Percentiles rank a stretch among this genome's conserved stretches.
Evolutionary conservation across 2,329 filamentous ascomycete species (phyloP).

Genomic region (Talaromyces sp.): DNA sequence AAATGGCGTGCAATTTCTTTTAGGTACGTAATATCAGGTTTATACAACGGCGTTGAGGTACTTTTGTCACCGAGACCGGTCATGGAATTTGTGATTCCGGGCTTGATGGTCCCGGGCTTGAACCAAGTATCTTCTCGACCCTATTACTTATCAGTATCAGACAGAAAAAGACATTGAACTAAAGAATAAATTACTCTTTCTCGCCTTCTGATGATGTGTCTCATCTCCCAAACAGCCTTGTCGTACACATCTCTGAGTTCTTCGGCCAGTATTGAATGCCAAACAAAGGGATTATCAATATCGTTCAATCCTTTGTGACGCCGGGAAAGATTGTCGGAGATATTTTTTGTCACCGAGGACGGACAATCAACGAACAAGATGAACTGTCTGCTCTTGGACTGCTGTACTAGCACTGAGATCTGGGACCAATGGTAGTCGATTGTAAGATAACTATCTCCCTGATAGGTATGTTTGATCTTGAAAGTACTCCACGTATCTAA

Average conservation of each 20-base stretch:
- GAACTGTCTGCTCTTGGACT: slow-evolving; percentile 4
- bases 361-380: slow-evolving; percentile 10
- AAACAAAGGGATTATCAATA: slow-evolving; percentile 6
- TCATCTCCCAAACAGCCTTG: slow-evolving; percentile 3
- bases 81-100: neutral
- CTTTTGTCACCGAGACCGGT: neutral
- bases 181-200: slow-evolving; percentile 1
- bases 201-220: slow-evolving; percentile 3
- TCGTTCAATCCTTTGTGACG: neutral
- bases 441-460: neutral
- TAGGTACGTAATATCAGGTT: slow-evolving; percentile 1
- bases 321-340: neutral
- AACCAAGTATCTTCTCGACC: neutral
- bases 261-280: slow-evolving; percentile 5
- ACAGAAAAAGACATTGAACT: neutral
- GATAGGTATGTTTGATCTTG: slow-evolving; percentile 8
- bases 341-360: neutral
- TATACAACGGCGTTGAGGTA: neutral
- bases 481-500: slow-evolving; percentile 10
- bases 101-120: neutral
- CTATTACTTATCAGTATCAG: neutral
- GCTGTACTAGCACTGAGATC: slow-evolving; percentile 6
- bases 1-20: slow-evolving; percentile 8
- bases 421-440: slow-evolving; percentile 9
- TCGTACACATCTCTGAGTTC: slow-evolving; percentile 5